Evolutionary conservation across 2,329 filamentous ascomycete genomes (phyloP).

Genomic region (Clarireedia paspali): DNA sequence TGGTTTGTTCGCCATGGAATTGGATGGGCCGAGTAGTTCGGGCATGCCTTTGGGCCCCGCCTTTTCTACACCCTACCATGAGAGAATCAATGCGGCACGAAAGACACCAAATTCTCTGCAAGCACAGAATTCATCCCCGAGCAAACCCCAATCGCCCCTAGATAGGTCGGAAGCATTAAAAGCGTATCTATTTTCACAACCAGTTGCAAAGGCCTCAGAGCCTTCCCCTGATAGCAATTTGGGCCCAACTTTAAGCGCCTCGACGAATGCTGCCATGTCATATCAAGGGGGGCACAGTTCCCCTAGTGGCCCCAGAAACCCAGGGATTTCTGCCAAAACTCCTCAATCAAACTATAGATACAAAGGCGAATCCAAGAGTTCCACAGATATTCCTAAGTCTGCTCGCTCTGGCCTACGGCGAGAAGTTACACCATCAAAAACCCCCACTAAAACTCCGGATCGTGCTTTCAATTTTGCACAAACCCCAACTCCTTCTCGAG

Average conservation of each 20-base stretch:
- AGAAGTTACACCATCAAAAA: slow-evolving; percentile 27
- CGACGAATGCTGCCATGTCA: slow-evolving; percentile 4
- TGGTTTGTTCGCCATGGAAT: slow-evolving; percentile 60
- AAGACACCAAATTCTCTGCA: slow-evolving; percentile 13
- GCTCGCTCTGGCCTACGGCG: slow-evolving; percentile 28
- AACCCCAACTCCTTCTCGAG: slow-evolving; percentile 19
- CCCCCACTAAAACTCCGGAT: slow-evolving; percentile 23
- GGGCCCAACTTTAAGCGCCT: slow-evolving; percentile 4
- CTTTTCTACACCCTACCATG: slow-evolving; percentile 59
- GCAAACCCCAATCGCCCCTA: slow-evolving; percentile 17
- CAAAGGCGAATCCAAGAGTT: slow-evolving; percentile 13
- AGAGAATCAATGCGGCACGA: slow-evolving; percentile 51
- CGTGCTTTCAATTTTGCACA: slow-evolving; percentile 14
- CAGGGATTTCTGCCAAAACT: slow-evolving; percentile 9
- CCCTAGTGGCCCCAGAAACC: slow-evolving; percentile 11
- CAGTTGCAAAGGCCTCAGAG: slow-evolving; percentile 11
- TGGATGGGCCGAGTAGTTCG: slow-evolving; percentile 50
- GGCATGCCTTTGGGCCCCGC: slow-evolving; percentile 52
- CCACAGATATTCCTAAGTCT: slow-evolving; percentile 9
- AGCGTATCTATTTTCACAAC: slow-evolving; percentile 43
- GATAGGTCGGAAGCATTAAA: slow-evolving; percentile 46
- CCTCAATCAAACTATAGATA: slow-evolving; percentile 12
- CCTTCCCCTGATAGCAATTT: slow-evolving; percentile 2
- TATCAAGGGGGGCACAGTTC: slow-evolving; percentile 9
- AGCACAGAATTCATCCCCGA: not conserved